phyloP scores from a whole-genome alignment of 2,329 filamentous ascomycete genomes.

The Fusarium nurragi region DNA sequence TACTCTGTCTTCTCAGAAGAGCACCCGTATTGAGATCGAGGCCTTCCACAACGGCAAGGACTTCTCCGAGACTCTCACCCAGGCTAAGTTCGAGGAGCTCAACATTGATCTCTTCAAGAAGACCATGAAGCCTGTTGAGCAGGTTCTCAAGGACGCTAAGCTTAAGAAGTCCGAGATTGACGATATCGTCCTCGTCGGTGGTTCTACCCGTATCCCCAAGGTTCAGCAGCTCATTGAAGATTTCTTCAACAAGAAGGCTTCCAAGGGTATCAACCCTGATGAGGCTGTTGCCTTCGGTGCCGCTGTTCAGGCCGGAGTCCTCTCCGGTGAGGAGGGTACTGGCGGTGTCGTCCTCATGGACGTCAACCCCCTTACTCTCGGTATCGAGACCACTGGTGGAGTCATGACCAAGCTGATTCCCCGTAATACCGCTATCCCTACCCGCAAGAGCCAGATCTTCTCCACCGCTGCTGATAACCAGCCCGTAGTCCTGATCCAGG shows the following conservation, averaged over 20 bases:
- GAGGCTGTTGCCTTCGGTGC: conserved; percentile 98
- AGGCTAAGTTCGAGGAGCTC: conserved; percentile 99
- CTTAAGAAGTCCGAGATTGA: conserved; percentile 94
- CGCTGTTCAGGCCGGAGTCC: conserved; percentile 94
- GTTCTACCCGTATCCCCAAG: conserved; percentile 99
- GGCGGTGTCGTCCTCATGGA: conserved; percentile 92
- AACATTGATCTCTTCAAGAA: conserved; percentile 99
- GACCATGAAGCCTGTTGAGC: conserved; percentile 97
- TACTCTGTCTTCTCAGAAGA: conserved; percentile 93
- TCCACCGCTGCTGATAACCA: conserved; percentile 97
- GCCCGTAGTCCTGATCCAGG: conserved; percentile 93
- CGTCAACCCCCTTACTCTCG: conserved; percentile 94
- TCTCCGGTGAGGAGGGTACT: conserved; percentile 86
- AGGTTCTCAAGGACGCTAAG: conserved; percentile 98
- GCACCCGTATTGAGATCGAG: conserved; percentile 94
- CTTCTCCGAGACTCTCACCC: conserved; percentile 97
- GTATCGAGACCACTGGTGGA: conserved; percentile 97
- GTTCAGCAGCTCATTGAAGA: conserved; percentile 94
- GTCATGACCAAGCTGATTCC: conserved; percentile 98
- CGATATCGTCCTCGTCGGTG: conserved; percentile 97
- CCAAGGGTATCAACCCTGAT: conserved; percentile 99
- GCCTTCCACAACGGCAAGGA: conserved; percentile 96
- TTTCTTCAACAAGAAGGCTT: conserved; percentile 95
- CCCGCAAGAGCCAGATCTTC: conserved; percentile 98
- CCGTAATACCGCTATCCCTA: conserved; percentile 93